Base-by-base conservation (phyloP, 2,329 filamentous ascomycete species). In the Botrytis sinoallii region DNA sequence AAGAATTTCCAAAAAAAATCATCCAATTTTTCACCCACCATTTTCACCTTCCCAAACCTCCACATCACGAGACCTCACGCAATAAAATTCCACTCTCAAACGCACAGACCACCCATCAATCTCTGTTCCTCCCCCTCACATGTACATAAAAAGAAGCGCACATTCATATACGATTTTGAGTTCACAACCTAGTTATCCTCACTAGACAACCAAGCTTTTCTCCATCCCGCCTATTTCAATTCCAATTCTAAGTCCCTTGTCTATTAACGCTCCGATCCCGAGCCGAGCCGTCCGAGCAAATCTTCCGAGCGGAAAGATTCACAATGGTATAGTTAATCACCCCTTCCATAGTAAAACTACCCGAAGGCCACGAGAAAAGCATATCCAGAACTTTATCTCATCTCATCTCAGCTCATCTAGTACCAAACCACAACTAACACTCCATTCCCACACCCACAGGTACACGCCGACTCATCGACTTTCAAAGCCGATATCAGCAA, bases 401-500 rank as follows among this genome's bases (percentile, higher is more conserved):
- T n/a, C 7, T 22, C 7, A 8, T 29, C 1, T n/a, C 10, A 12
- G 5, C 12, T n/a, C 60, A 63, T n/a, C 25, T 16, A 16, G n/a
- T 55, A n/a, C 12, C 25, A 55, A 55, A 16, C 0, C 48, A 16
- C 2, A n/a, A 38, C 66, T 69, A 57, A 69, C n/a, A 20, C 20
- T 18, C 8, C 20, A 32, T 32, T 46, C 18, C 6, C 14, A 48
- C 48, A 48, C 38, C 16, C 25, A 68, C 52, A 81, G 80, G 80
- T 81, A 35, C 93, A 95, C 83, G 93, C 93, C 70, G 92, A 95
- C 80, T 89, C 92, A 4, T 93, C 92, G 70, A 93, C 89, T 79
- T 95, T 95, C 82, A 86, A 85, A 67, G 80, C 86, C 22, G 89
- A 88, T 76, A 82, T 93, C 75, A 89, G 86, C 71, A 95, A 95